Conservation (phyloP, 208 protist genomes). For the Trypanosoma lewisi region DNA sequence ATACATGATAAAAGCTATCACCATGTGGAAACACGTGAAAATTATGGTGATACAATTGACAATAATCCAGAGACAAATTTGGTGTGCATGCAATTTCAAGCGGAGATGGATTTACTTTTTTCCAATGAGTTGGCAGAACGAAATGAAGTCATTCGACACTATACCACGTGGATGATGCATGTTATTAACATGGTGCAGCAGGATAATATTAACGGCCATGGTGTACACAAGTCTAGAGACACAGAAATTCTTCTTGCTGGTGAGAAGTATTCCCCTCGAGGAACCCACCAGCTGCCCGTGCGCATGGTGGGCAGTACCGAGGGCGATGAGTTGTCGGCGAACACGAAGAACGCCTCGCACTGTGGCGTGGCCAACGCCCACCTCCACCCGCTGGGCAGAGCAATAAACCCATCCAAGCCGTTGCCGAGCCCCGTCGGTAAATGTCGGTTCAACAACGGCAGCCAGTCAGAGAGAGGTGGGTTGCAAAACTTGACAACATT, state of each 20-base stretch:
- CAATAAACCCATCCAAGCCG: neutral
- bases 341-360: conserved; percentile 19
- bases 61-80: neutral
- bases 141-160: neutral
- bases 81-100: neutral
- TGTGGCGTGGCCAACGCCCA: conserved; percentile 35
- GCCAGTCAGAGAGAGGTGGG: too few relatives aligned
- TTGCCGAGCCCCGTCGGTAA: neutral
- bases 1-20: neutral
- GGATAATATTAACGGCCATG: too few relatives aligned
- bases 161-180: neutral
- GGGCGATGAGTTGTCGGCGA: conserved; percentile 34
- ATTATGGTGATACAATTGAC: neutral
- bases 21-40: too few relatives aligned
- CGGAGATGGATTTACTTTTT: conserved; percentile 1
- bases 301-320: conserved; percentile 18
- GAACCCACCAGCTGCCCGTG: conserved; percentile 35
- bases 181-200: neutral
- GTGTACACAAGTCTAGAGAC: neutral
- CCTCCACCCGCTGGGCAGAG: conserved; percentile 21
- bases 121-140: neutral
- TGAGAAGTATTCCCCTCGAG: conserved; percentile 31
- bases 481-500: too few relatives aligned
- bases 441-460: too few relatives aligned
- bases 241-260: conserved; percentile 38